phyloP scores from a whole-genome alignment of 2,329 filamentous ascomycete species.

The Cercospora janseana region DNA sequence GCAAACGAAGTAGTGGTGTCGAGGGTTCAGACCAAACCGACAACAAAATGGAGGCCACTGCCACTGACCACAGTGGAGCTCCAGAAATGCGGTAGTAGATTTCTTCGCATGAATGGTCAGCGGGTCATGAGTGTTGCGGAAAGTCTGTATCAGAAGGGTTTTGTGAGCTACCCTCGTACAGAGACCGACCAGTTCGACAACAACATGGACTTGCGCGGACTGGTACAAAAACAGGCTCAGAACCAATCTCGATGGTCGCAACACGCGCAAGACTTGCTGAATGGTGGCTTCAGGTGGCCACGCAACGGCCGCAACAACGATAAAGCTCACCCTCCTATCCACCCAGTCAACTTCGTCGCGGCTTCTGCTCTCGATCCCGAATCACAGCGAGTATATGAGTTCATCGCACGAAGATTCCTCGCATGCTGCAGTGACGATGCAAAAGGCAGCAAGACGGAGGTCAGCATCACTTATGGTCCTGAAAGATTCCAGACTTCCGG shows the following conservation, averaged over 20 bases:
- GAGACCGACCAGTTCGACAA: slow-evolving; percentile 95
- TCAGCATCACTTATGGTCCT: slow-evolving; percentile 79
- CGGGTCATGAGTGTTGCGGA: slow-evolving; percentile 86
- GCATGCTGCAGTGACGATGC: slow-evolving; percentile 96
- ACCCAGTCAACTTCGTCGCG: slow-evolving; percentile 83
- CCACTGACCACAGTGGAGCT: slow-evolving; percentile 94
- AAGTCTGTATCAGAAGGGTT: slow-evolving; percentile 84
- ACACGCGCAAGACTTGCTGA: slow-evolving; percentile 72
- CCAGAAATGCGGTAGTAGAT: slow-evolving; percentile 89
- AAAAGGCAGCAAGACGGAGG: slow-evolving; percentile 76
- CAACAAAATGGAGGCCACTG: slow-evolving; percentile 88
- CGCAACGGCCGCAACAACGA: slow-evolving; percentile 86
- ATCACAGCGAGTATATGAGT: slow-evolving; percentile 79
- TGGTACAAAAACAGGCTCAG: slow-evolving; percentile 80
- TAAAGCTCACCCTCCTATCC: slow-evolving; percentile 95
- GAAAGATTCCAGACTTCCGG: slow-evolving; percentile 82
- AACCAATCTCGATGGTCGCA: slow-evolving; percentile 69
- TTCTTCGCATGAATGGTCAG: slow-evolving; percentile 87
- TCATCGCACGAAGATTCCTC: slow-evolving; percentile 85
- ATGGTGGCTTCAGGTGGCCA: slow-evolving; percentile 77
- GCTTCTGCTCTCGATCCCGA: slow-evolving; percentile 59
- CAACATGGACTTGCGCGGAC: slow-evolving; percentile 75
- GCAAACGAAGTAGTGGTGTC: slow-evolving; percentile 75
- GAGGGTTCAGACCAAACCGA: slow-evolving; percentile 86
- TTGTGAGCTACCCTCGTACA: slow-evolving; percentile 95